Conservation (phyloP, 148 eudicot genomes). For the Amaranthus cruentus region DNA sequence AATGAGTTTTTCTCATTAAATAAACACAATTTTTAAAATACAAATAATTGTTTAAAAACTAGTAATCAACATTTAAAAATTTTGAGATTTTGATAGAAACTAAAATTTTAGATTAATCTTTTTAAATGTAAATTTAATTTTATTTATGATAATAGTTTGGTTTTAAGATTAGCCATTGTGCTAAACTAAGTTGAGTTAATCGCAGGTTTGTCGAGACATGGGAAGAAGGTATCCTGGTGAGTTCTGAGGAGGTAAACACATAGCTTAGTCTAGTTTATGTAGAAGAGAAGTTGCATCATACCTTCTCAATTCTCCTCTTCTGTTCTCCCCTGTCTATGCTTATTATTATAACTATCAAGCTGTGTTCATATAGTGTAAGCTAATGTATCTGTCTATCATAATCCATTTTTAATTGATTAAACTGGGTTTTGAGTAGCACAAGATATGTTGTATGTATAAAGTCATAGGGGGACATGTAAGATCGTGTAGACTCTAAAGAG, state of each 20-base stretch:
- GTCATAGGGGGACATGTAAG: too few relatives aligned
- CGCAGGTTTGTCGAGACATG: constrained; percentile 67
- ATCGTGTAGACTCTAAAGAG: too few relatives aligned
- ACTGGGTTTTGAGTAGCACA: too few relatives aligned
- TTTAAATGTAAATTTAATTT: not conserved
- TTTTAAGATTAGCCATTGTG: not conserved
- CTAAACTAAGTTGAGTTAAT: not conserved
- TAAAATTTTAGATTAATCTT: not conserved
- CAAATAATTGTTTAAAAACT: too few relatives aligned
- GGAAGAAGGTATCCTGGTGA: constrained; percentile 66
- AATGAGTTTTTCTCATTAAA: too few relatives aligned
- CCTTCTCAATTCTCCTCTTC: constrained; percentile 2
- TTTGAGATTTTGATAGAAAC: not conserved
- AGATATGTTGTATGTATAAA: too few relatives aligned
- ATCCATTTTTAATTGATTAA: too few relatives aligned
- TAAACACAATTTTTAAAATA: too few relatives aligned
- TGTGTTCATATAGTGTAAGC: not conserved
- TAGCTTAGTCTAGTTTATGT: not conserved
- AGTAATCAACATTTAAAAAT: not conserved
- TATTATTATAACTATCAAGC: not conserved
- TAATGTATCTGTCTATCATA: not conserved
- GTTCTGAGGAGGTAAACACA: constrained; percentile 51
- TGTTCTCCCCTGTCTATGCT: not conserved
- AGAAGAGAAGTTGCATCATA: not conserved
- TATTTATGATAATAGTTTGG: not conserved